Evolutionary conservation across 2,329 filamentous ascomycete species (phyloP), one percentile per base, ranked within the genome.

Genomic region (Gaeumannomyces tritici): DNA sequence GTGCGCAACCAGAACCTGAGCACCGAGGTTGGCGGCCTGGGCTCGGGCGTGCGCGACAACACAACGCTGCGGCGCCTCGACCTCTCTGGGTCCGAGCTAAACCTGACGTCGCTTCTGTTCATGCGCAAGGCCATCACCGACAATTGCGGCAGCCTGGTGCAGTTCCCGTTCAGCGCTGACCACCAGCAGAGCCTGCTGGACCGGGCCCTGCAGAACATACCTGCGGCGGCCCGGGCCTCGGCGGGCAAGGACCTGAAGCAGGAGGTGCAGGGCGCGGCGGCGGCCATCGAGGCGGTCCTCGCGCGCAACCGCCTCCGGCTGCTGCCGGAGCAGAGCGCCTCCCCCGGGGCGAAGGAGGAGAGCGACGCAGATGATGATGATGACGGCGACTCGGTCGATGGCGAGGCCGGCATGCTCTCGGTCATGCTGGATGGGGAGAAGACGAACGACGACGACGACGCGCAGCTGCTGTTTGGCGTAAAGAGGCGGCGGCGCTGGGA

Each of bases 1-100:
- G 75, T 85, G 58, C 79, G 81, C 64, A 84, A 82, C 68, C 83
- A 85, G 68, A 79, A 81, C 72, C 74, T 83, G 9, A 79, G 81
- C 65, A 74, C 79, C 65, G 83, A 83, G 62, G 78, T 82, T 26
- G 83, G 80, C 29, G 70, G 70, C 61, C 70, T 85, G 35, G 82
- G 81, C 59, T 68, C 84, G 55, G 81, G 80, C 55, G 75, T 85
- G 21, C 75, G 77, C 6, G 70, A 71, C 33, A 84, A 84, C 68
- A 73, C 72, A 63, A 77, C 76, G 0, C 74, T 85, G 3, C 74
- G 75, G 31, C 81, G 81, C 62, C 70, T 85, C 21, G 83, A 85
- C 68, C 82, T 80, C 66, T 78, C 80, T 55, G 77, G 79, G 65
- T 85, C 84, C 64, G 78, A 78, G 61, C 80, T 84, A 66, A 83